Evolutionary conservation across 2,329 filamentous ascomycete genomes (phyloP).

Genomic region (Aspergillus tamarii): DNA sequence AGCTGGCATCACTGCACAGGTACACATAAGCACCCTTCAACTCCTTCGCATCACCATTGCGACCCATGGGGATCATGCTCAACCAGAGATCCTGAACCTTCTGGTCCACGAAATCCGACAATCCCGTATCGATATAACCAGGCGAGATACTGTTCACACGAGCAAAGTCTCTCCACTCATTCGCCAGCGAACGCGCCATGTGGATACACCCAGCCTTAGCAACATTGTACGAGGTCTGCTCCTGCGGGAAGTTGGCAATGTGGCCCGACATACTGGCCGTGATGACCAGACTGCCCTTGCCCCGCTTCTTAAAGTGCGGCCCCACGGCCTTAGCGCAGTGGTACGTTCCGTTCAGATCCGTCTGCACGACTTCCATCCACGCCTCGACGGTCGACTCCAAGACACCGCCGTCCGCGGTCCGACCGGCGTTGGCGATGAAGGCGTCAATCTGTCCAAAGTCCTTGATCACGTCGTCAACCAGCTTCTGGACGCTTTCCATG

Average conservation of each 20-base stretch:
- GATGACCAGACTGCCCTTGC: slow-evolving; percentile 67
- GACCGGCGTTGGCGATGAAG: slow-evolving; percentile 72
- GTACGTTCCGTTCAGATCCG: slow-evolving; percentile 84
- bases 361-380: slow-evolving; percentile 76
- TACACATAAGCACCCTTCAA: slow-evolving; percentile 64
- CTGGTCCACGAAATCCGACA: slow-evolving; percentile 66
- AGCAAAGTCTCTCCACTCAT: slow-evolving; percentile 71
- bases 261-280: slow-evolving; percentile 66
- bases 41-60: slow-evolving; percentile 67
- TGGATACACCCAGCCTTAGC: slow-evolving; percentile 71
- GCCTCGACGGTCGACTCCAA: slow-evolving; percentile 72
- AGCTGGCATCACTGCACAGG: slow-evolving; percentile 51
- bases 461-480: slow-evolving; percentile 62
- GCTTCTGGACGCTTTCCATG: slow-evolving; percentile 59
- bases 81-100: slow-evolving; percentile 61
- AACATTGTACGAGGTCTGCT: slow-evolving; percentile 68
- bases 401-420: slow-evolving; percentile 69
- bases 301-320: slow-evolving; percentile 70
- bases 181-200: slow-evolving; percentile 65
- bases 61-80: slow-evolving; percentile 63
- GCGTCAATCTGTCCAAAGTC: slow-evolving; percentile 73
- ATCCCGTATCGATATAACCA: slow-evolving; percentile 69
- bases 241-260: slow-evolving; percentile 62
- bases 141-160: slow-evolving; percentile 70
- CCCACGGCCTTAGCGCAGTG: slow-evolving; percentile 90